A percentile compares a stretch with the other conserved stretches of the same genome.
Conservation (phyloP, 352 stramenopile genomes). For the Globisporangium nodosum region DNA sequence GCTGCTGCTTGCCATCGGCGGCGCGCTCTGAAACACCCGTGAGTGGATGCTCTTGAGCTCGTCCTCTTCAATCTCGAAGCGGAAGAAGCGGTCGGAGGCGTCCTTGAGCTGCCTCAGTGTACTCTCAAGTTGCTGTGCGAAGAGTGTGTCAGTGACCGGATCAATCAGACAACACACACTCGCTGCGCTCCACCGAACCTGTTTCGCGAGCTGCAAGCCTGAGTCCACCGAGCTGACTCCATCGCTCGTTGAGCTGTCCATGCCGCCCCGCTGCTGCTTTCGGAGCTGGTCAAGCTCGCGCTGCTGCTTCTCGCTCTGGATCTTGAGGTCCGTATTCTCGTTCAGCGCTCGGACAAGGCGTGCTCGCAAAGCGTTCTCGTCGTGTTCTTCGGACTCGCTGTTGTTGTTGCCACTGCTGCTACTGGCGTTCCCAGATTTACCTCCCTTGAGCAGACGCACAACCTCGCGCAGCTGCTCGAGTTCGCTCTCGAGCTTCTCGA, state of each 20-base stretch:
- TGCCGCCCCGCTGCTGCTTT: conserved; percentile 16
- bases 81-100: conserved; percentile 84
- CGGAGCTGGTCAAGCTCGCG: conserved; percentile 51
- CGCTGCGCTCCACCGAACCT: conserved; percentile 11
- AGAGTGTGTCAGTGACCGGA: neutral
- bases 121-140: conserved; percentile 49
- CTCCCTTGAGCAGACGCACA: conserved; percentile 34
- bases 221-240: conserved; percentile 4
- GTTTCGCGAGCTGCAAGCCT: conserved; percentile 22
- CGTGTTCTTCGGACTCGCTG: conserved; percentile 20
- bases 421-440: conserved; percentile 2
- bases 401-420: conserved; percentile 9
- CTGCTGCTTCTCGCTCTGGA: conserved; percentile 48
- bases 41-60: conserved; percentile 77
- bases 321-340: conserved; percentile 65
- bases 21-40: conserved; percentile 30
- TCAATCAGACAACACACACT: neutral
- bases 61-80: conserved; percentile 93
- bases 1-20: neutral
- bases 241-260: conserved; percentile 37
- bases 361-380: conserved; percentile 21
- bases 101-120: conserved; percentile 69
- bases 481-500: conserved; percentile 85
- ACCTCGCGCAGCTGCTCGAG: conserved; percentile 71
- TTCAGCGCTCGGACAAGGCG: conserved; percentile 47